Base-by-base conservation (phyloP, 768 basidiomycete genomes). In the Lactarius trivialis region DNA sequence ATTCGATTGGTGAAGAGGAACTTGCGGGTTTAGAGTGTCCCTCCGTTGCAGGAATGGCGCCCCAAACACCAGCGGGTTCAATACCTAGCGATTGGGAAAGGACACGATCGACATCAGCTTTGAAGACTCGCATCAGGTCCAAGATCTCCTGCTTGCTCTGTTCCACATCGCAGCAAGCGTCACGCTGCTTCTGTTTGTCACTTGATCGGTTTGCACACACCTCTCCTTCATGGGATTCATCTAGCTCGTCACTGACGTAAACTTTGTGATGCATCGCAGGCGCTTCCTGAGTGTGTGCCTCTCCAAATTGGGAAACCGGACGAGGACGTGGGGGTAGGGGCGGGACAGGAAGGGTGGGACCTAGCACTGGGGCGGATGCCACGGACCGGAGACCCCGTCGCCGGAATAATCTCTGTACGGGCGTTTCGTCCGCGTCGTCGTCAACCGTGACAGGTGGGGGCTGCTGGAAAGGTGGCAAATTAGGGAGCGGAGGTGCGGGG, bases 61-160 rank as follows among this genome's bases (percentile, higher is more conserved):
- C 53, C 62, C 62, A 63, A 12, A 63, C 62, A 28, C 60, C 32
- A 9, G 60, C 50, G 21, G 56, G 65, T 2, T 70, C 65, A 30
- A 71, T 64, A 34, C 75, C 76, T 55, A 81, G 75, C 0, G 74
- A 73, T 58, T 66, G 70, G 24, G 68, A 68, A 28, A 86, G 68
- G 60, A 81, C 73, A 15, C 71, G 73, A 41, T 83, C 77, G n/a
- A 89, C 72, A 58, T 84, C 79, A 11, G 70, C 65, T 68, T 84
- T 79, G 69, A 88, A 86, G n/a, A 74, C 73, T 52, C 72, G 65
- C 41, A 88, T 64, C 34, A 85, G 70, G 1, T 64, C 55, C 58
- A 76, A 73, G 7, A 88, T 71, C 57, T 86, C 84, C 41, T 70
- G 71, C 70, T 78, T 85, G 54, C 76, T 77, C 57, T 79, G 73